phyloP scores from a whole-genome alignment of 2,329 filamentous ascomycete genomes.

The Fusarium miscanthi region DNA sequence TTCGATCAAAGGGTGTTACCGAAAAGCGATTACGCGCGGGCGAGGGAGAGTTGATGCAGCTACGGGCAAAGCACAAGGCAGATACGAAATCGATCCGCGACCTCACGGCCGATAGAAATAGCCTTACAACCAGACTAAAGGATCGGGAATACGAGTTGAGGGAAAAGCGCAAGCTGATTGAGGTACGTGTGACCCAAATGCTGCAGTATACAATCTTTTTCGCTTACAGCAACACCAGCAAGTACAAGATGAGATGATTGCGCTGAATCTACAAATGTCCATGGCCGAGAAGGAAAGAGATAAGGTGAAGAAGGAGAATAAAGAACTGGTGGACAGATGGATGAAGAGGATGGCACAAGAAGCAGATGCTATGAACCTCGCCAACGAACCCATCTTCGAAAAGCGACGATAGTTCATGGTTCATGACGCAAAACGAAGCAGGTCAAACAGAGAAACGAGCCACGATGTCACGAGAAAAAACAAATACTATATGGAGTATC shows the following conservation, averaged over 20 bases:
- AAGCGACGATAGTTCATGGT: slow-evolving; percentile 40
- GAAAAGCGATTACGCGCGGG: slow-evolving; percentile 71
- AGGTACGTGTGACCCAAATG: slow-evolving; percentile 59
- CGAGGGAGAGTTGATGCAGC: slow-evolving; percentile 70
- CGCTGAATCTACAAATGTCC: slow-evolving; percentile 87
- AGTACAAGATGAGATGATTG: slow-evolving; percentile 92
- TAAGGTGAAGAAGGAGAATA: slow-evolving; percentile 83
- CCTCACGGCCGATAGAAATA: slow-evolving; percentile 70
- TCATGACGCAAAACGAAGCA: slow-evolving; percentile 4
- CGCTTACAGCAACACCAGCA: slow-evolving; percentile 59
- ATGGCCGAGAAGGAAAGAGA: slow-evolving; percentile 82
- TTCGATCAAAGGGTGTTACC: slow-evolving; percentile 77
- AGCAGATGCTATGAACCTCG: slow-evolving; percentile 85
- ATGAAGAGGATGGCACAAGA: slow-evolving; percentile 88
- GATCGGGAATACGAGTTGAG: slow-evolving; percentile 88
- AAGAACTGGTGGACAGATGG: slow-evolving; percentile 90
- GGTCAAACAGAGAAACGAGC: slow-evolving; percentile 1
- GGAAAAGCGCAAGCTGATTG: slow-evolving; percentile 84
- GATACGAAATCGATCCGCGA: slow-evolving; percentile 71
- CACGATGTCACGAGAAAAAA: slow-evolving; percentile 37
- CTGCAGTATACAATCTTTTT: neutral
- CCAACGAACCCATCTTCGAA: slow-evolving; percentile 61
- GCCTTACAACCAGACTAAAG: slow-evolving; percentile 73
- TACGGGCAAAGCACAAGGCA: slow-evolving; percentile 69
- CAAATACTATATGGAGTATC: slow-evolving; percentile 49